phyloP scores from a whole-genome alignment of 768 basidiomycete species.

The Phylloporus arenicola region DNA sequence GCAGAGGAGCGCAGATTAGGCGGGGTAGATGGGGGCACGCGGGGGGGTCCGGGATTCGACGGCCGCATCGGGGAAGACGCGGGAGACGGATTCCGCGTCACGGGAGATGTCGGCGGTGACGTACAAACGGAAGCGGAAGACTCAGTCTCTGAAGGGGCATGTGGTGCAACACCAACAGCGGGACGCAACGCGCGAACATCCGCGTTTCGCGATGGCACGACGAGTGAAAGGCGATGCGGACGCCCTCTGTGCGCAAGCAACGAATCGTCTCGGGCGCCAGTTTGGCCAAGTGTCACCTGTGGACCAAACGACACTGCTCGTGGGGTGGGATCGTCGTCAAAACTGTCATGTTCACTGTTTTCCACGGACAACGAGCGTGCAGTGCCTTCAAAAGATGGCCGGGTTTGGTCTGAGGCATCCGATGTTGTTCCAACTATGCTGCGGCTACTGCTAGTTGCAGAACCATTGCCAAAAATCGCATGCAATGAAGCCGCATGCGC shows the following conservation, averaged over 20 bases:
- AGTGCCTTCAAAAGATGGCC: constrained; percentile 2
- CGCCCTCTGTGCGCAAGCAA: constrained; percentile 5
- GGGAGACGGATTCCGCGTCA: neutral
- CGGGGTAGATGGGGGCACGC: neutral
- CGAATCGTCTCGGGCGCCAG: neutral
- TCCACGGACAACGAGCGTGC: constrained; percentile 6
- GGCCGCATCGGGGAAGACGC: neutral
- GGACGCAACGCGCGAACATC: constrained; percentile 9
- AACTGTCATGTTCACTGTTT: constrained; percentile 1
- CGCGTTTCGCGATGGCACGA: constrained; percentile 9
- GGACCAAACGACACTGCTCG: constrained; percentile 16
- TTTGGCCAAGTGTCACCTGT: neutral
- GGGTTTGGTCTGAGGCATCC: neutral
- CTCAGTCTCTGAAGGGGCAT: constrained; percentile 22
- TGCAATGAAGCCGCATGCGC: constrained; percentile 2
- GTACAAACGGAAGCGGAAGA: constrained; percentile 2
- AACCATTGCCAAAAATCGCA: constrained; percentile 5
- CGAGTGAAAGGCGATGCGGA: constrained; percentile 9
- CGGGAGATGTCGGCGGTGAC: constrained; percentile 14
- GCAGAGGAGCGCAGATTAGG: constrained; percentile 4
- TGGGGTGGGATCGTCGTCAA: constrained; percentile 26
- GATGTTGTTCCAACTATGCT: constrained; percentile 1
- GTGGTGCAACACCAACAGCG: constrained; percentile 17
- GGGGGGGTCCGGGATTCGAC: neutral
- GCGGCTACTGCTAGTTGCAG: neutral